Percentiles rank a stretch among this genome's conserved stretches.
phyloP scores from a whole-genome alignment of 2,329 filamentous ascomycete genomes.

The Aspergillus sp. region DNA sequence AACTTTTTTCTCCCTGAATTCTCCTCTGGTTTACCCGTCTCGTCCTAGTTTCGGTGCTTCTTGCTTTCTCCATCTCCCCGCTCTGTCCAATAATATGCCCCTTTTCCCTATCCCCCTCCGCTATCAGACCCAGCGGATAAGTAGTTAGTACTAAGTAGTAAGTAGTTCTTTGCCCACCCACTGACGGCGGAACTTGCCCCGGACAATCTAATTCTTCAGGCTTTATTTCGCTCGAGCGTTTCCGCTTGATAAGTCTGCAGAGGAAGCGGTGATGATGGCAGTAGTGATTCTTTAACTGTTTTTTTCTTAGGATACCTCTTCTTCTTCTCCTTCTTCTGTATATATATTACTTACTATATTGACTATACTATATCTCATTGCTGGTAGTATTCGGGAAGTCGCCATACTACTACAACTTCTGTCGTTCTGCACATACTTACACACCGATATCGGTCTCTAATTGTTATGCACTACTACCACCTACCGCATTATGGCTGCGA shows the following conservation, averaged over 20 bases:
- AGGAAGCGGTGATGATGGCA: not conserved
- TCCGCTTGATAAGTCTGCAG: not conserved
- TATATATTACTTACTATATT: no score
- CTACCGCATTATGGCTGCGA: no score
- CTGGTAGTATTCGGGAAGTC: no score
- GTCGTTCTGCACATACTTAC: no score
- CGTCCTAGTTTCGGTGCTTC: conserved; percentile 21
- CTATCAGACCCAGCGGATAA: not conserved
- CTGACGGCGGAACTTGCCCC: not conserved
- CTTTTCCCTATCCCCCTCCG: not conserved
- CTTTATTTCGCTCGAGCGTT: not conserved
- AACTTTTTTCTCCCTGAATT: not conserved
- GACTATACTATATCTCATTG: no score
- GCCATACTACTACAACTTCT: no score
- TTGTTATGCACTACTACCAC: no score
- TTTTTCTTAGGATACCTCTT: no score
- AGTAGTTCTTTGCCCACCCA: not conserved
- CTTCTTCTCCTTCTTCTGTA: no score
- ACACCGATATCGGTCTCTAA: not conserved
- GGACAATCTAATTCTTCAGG: not conserved
- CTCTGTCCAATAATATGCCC: conserved; percentile 9
- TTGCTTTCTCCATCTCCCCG: conserved; percentile 4
- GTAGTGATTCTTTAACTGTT: not conserved
- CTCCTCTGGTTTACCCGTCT: conserved; percentile 24
- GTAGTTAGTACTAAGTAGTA: no score